Base-by-base conservation (phyloP, 805 yeast genomes). In the Kazachstania viticola region DNA sequence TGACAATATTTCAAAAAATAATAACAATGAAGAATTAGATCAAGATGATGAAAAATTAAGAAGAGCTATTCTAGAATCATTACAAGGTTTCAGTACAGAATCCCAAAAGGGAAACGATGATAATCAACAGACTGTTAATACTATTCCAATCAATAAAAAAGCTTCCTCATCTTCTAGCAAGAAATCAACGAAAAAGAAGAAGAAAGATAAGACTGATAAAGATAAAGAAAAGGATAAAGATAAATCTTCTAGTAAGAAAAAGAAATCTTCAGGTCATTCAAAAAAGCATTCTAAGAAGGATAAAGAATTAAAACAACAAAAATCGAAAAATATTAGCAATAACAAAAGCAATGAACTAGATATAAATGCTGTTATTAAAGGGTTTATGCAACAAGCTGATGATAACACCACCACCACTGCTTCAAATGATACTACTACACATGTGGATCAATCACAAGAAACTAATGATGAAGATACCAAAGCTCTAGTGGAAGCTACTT, bases 21-120 rank as follows among this genome's bases (percentile, higher is more conserved):
- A 19, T 7, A 22, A 39, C 14, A 28, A 29, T 16, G 44, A 44
- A 5, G 36, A 42, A 21, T 28, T 54, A 19, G 60, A 54, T 31
- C 55, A 51, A 30, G 60, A 52, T 30, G 60, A 54, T 32, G 57
- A 50, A 31, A 47, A 51, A 30, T 37, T 54, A 11, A 40, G 60
- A 35, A 44, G 41, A 15, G 60, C 60, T 12, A 54, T 54, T 32
- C 30, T 54, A 15, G 51, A 50, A 16, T 50, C 58, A 1, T 31
- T 54, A 25, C 49, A 51, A 19, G 22, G 22, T 19, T 11, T 19
- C 7, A 19, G 22, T 19, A 19, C 14, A 48, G 46, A 17, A 28
- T 51, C 14, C 29, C 30, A 11, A 34, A 30, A 25, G 17, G 17
- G 15, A 14, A 25, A 25, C 15, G 15, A 4, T 3, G 27, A 29